phyloP scores from a whole-genome alignment of 2,329 filamentous ascomycete species.

The Chaetomium sp. region DNA sequence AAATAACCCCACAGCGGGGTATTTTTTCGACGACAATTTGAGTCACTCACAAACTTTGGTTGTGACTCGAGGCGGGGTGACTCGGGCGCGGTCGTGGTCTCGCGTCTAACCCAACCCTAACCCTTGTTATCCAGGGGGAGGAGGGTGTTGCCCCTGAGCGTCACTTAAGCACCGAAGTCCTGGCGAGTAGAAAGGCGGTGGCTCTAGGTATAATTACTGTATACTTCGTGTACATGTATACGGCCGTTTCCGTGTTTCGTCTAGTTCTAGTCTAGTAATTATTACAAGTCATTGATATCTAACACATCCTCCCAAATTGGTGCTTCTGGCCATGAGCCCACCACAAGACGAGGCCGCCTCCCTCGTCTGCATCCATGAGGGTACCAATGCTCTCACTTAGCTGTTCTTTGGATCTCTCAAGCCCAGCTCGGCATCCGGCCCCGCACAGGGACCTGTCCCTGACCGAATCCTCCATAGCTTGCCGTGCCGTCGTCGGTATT shows the following conservation, averaged over 20 bases:
- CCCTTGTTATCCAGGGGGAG: neutral
- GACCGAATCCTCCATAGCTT: conserved; percentile 40
- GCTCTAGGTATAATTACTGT: neutral
- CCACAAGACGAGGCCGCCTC: conserved; percentile 1
- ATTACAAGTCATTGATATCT: neutral
- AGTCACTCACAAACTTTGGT: conserved; percentile 24
- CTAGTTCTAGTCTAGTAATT: neutral
- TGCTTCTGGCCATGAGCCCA: neutral
- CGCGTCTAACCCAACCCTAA: conserved; percentile 13
- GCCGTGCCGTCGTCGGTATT: conserved; percentile 9
- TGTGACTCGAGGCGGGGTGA: conserved; percentile 24
- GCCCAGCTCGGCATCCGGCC: conserved; percentile 43
- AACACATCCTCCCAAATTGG: neutral
- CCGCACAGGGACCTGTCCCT: conserved; percentile 35
- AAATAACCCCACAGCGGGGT: conserved; percentile 34
- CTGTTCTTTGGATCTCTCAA: conserved; percentile 38
- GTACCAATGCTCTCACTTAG: neutral
- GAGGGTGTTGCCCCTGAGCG: neutral
- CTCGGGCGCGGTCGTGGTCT: conserved; percentile 15
- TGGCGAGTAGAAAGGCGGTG: neutral
- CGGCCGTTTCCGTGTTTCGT: neutral
- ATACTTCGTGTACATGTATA: neutral
- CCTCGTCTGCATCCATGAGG: neutral
- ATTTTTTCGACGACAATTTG: conserved; percentile 28
- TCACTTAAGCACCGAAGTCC: neutral